Evolutionary conservation across 345 rosid species (phyloP).

Genomic region (Hypericum perforatum): DNA sequence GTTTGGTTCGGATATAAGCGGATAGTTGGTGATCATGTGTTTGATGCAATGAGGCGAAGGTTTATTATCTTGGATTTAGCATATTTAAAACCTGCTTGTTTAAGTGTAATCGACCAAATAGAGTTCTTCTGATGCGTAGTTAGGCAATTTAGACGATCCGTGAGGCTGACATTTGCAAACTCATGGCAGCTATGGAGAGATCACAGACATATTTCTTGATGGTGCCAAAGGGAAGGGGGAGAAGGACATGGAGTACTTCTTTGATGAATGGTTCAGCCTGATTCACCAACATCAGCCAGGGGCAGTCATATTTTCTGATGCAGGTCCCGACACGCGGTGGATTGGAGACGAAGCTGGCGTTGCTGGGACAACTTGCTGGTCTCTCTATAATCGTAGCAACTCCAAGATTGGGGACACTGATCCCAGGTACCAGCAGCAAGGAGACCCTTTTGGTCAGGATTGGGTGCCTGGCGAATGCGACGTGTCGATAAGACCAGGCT

Average conservation of each 20-base stretch:
- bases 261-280: conserved; percentile 68
- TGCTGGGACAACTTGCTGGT: conserved; percentile 75
- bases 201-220: conserved; percentile 67
- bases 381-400: conserved; percentile 55
- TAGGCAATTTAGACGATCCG: neutral
- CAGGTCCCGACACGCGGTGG: conserved; percentile 78
- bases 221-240: conserved; percentile 81
- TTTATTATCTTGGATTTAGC: too few species aligned
- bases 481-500: conserved; percentile 81
- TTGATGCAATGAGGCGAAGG: too few species aligned
- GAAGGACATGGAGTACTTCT: conserved; percentile 66
- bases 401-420: conserved; percentile 53
- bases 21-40: too few species aligned
- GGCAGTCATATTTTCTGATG: conserved; percentile 75
- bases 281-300: conserved; percentile 69
- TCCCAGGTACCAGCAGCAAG: conserved; percentile 47
- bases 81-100: too few species aligned
- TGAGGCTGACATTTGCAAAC: neutral
- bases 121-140: neutral
- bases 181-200: conserved; percentile 64
- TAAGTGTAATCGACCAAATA: too few species aligned
- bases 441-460: conserved; percentile 62
- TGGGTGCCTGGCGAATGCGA: conserved; percentile 94
- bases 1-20: too few species aligned
- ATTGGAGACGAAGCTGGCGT: conserved; percentile 71